These are phyloP conservation scores for Alloascoidea africana DNA, from an alignment of 805 yeast genomes.

Conservation along the genomic window DNA sequence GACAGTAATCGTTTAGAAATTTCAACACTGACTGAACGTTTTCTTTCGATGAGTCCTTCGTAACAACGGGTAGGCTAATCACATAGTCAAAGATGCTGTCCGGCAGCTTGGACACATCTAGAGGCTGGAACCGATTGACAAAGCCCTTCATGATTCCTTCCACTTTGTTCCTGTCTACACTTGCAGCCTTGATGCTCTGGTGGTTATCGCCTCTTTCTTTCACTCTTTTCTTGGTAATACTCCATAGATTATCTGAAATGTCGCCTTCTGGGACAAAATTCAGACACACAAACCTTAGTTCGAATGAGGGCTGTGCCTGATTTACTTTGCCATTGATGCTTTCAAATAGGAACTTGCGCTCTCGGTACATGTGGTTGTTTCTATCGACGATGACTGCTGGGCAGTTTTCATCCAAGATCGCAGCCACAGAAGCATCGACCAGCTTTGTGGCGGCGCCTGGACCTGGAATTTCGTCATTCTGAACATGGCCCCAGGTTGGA, in stretches of 20 bases:
- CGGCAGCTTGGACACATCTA: constrained; percentile 31
- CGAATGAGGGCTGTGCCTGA: constrained; percentile 26
- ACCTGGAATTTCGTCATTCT: constrained; percentile 59
- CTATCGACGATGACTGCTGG: constrained; percentile 62
- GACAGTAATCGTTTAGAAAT: constrained; percentile 24
- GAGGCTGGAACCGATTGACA: constrained; percentile 49
- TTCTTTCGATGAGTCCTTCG: constrained; percentile 26
- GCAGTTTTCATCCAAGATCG: constrained; percentile 19
- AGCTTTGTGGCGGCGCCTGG: constrained; percentile 14
- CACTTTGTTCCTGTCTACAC: constrained; percentile 33
- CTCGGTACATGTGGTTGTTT: constrained; percentile 63
- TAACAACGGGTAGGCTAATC: constrained; percentile 35
- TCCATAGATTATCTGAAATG: constrained; percentile 24
- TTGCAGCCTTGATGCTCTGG: constrained; percentile 51
- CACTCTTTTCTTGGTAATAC: constrained; percentile 45
- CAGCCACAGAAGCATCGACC: constrained; percentile 12
- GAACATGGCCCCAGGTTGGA: constrained; percentile 58
- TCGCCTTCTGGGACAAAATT: constrained; percentile 39
- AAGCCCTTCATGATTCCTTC: constrained; percentile 61
- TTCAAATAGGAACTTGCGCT: constrained; percentile 50
- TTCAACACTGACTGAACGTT: constrained; percentile 32
- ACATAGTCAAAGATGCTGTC: constrained; percentile 52
- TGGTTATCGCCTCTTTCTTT: constrained; percentile 71
- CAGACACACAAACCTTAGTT: constrained; percentile 47
- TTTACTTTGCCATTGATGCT: constrained; percentile 26